Percentiles rank a stretch among this genome's conserved stretches.
phyloP scores from a whole-genome alignment of 2,329 filamentous ascomycete species.

The Delphinella strobiligena region DNA sequence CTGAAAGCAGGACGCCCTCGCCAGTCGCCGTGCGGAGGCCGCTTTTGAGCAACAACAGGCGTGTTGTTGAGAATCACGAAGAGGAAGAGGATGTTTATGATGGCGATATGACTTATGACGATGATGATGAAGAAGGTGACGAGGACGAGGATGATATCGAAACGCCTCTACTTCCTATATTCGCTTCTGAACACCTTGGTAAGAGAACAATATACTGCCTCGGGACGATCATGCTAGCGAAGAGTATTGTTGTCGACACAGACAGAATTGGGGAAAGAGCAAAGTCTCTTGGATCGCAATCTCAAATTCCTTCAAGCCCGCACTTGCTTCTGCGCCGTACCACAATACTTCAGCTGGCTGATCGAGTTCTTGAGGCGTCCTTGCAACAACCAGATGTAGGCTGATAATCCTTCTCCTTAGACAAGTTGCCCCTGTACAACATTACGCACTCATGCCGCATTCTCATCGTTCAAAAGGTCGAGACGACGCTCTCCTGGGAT shows the following conservation, averaged over 20 bases:
- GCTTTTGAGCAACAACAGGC: slow-evolving; percentile 18
- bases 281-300: too few relatives aligned
- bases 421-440: slow-evolving; percentile 77
- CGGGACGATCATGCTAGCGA: background rate
- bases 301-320: too few relatives aligned
- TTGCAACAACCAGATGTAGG: background rate
- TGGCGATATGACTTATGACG: slow-evolving; percentile 25
- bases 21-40: slow-evolving; percentile 10
- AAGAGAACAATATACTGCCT: slow-evolving; percentile 13
- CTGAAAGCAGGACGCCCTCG: slow-evolving; percentile 12
- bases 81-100: slow-evolving; percentile 18
- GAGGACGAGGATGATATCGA: slow-evolving; percentile 33
- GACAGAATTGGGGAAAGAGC: too few relatives aligned
- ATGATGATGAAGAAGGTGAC: slow-evolving; percentile 29
- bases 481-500: slow-evolving; percentile 89
- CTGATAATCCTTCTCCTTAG: slow-evolving; percentile 30
- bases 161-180: slow-evolving; percentile 58
- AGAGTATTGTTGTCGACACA: background rate
- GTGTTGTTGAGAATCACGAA: slow-evolving; percentile 10
- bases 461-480: slow-evolving; percentile 71
- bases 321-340: too few relatives aligned
- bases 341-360: slow-evolving; percentile 1
- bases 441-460: slow-evolving; percentile 83
- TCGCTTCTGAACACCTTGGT: slow-evolving; percentile 70
- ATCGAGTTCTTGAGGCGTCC: too few relatives aligned